A percentile compares a stretch with the other conserved stretches of the same genome.
Conservation (phyloP, 2,329 filamentous ascomycete species). For the Epichloe baconii region DNA sequence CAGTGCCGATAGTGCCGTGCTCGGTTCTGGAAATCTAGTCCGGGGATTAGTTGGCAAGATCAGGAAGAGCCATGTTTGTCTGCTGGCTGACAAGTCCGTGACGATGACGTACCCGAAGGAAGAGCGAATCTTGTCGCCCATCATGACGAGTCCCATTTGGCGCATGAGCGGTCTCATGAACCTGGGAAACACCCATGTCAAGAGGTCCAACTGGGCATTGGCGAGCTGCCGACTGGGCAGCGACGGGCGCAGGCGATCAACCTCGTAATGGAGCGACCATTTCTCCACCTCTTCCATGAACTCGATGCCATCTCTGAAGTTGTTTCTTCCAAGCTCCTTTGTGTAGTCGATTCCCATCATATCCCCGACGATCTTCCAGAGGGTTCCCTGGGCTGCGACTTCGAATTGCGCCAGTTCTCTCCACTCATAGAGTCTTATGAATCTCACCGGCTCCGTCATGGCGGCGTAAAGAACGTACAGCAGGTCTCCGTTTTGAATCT, state of each 20-base stretch:
- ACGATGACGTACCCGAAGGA: constrained; percentile 45
- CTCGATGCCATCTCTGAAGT: constrained; percentile 37
- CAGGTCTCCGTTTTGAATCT: constrained; percentile 24
- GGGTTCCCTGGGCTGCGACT: constrained; percentile 49
- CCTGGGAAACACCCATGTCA: constrained; percentile 41
- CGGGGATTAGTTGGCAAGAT: constrained; percentile 1
- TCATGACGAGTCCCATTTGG: constrained; percentile 42
- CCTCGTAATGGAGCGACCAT: constrained; percentile 46
- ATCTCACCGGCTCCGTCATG: constrained; percentile 50
- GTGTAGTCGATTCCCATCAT: constrained; percentile 50
- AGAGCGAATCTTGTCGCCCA: constrained; percentile 49
- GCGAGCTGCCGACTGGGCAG: constrained; percentile 38
- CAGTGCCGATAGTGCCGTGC: constrained; percentile 21
- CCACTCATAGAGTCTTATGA: constrained; percentile 58
- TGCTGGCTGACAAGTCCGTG: too few species aligned
- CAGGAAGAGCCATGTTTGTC: too few species aligned
- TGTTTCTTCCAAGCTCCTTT: constrained; percentile 20
- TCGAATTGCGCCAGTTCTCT: constrained; percentile 53
- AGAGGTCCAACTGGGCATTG: constrained; percentile 43
- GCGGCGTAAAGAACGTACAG: constrained; percentile 40
- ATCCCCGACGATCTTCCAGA: constrained; percentile 63
- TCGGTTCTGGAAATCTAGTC: constrained; percentile 30
- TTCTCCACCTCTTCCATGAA: constrained; percentile 34
- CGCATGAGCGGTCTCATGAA: constrained; percentile 31
- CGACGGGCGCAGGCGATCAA: constrained; percentile 41